Percentiles rank a stretch among this genome's conserved stretches.
These are phyloP conservation scores for Sugiyamaella chiloensis DNA, from an alignment of 805 yeast species.

Conservation along the genomic window DNA sequence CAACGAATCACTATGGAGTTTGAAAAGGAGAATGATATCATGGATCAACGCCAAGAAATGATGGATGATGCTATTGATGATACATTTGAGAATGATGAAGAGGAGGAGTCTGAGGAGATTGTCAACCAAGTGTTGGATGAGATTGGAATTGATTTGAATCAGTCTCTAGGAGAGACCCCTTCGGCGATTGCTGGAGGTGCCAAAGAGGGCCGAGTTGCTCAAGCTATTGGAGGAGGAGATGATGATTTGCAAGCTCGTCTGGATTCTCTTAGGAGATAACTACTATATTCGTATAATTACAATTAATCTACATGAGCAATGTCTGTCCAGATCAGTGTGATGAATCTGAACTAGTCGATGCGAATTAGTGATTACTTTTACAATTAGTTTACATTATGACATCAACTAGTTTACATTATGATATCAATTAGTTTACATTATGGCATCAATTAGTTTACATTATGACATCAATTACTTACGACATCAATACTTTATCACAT, in stretches of 20 bases:
- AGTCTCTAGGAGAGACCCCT: constrained; percentile 48
- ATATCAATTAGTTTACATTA: too few relatives aligned
- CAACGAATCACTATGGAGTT: constrained; percentile 92
- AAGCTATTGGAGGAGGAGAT: constrained; percentile 47
- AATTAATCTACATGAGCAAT: too few relatives aligned
- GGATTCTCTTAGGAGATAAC: constrained; percentile 66
- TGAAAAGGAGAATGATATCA: constrained; percentile 87
- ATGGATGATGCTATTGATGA: constrained; percentile 98
- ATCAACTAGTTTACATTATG: too few relatives aligned
- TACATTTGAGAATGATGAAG: constrained; percentile 87
- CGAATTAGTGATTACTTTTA: too few relatives aligned
- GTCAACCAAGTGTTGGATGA: constrained; percentile 92
- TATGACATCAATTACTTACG: too few relatives aligned
- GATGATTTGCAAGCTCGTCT: constrained; percentile 88
- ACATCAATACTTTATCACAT: too few relatives aligned
- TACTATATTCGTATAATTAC: too few relatives aligned
- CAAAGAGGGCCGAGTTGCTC: constrained; percentile 48
- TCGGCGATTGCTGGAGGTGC: constrained; percentile 32
- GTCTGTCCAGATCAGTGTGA: too few relatives aligned
- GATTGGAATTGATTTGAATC: constrained; percentile 80
- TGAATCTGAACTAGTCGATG: too few relatives aligned
- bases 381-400: too few relatives aligned
- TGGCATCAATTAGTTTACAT: too few relatives aligned
- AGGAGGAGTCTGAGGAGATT: constrained; percentile 79
- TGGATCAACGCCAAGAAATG: constrained; percentile 99